These are phyloP conservation scores for Lolium multiflorum DNA, from an alignment of 176 grass and related monocot genomes.

Conservation along the genomic window DNA sequence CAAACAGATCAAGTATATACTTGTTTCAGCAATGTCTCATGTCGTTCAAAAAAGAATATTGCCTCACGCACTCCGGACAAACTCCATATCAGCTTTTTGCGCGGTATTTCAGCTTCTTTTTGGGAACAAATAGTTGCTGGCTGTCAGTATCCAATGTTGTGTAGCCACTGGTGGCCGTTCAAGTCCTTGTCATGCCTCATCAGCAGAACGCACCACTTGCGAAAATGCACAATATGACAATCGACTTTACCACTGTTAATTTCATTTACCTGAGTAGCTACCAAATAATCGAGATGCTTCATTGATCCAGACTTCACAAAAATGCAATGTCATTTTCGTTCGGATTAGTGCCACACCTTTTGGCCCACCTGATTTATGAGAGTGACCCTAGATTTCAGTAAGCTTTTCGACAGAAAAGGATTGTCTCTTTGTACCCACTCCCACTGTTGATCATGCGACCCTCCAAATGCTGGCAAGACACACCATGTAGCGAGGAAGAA, in stretches of 20 bases:
- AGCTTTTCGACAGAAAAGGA: constrained; percentile 1
- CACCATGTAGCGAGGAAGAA: constrained; percentile 12
- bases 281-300: neutral
- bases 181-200: constrained; percentile 29
- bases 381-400: constrained; percentile 16
- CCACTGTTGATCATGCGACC: neutral
- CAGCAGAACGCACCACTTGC: constrained; percentile 15
- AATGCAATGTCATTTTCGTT: neutral
- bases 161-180: constrained; percentile 4
- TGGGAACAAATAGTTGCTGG: constrained; percentile 5
- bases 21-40: neutral
- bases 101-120: neutral
- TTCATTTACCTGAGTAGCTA: neutral
- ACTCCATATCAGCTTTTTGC: neutral
- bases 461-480: neutral
- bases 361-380: constrained; percentile 35
- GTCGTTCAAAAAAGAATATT: neutral
- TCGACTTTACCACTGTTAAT: neutral
- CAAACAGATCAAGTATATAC: constrained; percentile 24
- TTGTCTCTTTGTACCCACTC: neutral
- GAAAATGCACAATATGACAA: neutral
- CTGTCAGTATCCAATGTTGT: neutral
- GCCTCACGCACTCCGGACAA: neutral
- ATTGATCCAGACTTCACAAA: neutral
- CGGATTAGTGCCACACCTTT: constrained; percentile 22